Conservation (phyloP, 208 protist genomes). For the Herpetomonas samuelpessoai region DNA sequence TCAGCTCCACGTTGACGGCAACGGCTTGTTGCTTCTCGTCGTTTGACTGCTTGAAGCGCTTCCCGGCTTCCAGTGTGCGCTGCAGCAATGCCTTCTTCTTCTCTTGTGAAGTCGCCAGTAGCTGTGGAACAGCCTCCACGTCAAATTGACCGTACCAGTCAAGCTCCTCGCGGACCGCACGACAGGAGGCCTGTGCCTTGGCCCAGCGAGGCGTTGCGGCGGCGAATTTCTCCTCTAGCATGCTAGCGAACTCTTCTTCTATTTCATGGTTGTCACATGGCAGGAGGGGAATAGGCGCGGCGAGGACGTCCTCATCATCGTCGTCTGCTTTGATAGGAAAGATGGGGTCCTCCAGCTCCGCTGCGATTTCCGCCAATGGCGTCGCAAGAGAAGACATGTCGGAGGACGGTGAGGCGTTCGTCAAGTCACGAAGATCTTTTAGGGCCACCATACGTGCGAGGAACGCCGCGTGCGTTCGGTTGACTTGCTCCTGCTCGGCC, state of each 20-base stretch:
- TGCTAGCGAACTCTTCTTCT: neutral
- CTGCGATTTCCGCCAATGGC: too few species aligned
- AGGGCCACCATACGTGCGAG: neutral
- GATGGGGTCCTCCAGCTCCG: too few species aligned
- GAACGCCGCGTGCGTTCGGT: neutral
- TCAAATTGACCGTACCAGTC: constrained; percentile 59
- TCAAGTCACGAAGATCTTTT: neutral
- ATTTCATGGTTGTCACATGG: constrained; percentile 1
- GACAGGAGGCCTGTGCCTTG: neutral
- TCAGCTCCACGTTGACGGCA: constrained; percentile 5
- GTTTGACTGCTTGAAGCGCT: neutral
- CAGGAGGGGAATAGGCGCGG: neutral
- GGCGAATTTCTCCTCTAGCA: neutral
- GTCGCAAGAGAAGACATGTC: too few species aligned
- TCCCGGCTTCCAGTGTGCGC: constrained; percentile 1
- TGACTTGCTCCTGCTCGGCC: neutral
- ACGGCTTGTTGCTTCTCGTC: constrained; percentile 5
- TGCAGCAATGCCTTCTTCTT: constrained; percentile 14
- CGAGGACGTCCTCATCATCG: too few species aligned
- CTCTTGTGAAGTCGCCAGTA: constrained; percentile 30
- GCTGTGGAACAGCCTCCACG: constrained; percentile 28
- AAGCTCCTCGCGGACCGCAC: constrained; percentile 22
- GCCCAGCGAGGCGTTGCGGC: constrained; percentile 1
- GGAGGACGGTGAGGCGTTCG: neutral
- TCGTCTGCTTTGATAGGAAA: too few species aligned